Evolutionary conservation across 106 monocot species (phyloP), one percentile per base, ranked within the genome.

Genomic region (Apostasia ramifera): DNA sequence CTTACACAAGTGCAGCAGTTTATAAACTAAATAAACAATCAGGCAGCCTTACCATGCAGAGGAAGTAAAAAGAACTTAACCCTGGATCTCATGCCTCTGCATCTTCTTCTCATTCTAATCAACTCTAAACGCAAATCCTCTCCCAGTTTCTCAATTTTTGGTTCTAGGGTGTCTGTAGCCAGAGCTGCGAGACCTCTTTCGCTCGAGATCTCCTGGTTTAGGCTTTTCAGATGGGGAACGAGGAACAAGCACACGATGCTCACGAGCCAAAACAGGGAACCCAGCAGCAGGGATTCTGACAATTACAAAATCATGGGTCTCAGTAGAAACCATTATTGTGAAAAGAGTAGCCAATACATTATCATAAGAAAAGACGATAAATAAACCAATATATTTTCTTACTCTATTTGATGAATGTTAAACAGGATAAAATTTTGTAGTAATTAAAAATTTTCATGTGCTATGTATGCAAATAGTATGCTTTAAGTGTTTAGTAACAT

Each of bases 161-260:
- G 44, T 55, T 53, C 59, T 81, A 56, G 55, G 64, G 51, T 48
- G 61, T 10, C 11, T 56, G 63, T 13, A 14, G 14, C 68, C 69
- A 59, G 76, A 68, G 47, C 77, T 38, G 53, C 73, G 82, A 47
- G 83, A 55, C 44, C 82, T 81, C 73, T 79, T 88, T 48, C 83
- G 79, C 51, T 76, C 77, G 47, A 57, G 3, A 14, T 55, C 51
- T 61, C 74, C 67, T 39, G 59, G 44, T 68, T 66, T 59, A 39
- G 71, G 59, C 51, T 57, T 59, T 42, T 66, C 62, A 84, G 71
- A 69, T 66, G 42, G 71, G 82, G 83, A 9, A 59, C 44, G 40
- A 89, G 86, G 86, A 85, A 87, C 48, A 88, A 83, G 87, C 63
- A 88, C 58, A 80, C 77, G 50, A 50, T 49, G 73, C 68, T 67